phyloP scores from a whole-genome alignment of 192 early-diverging fungal species.

The Coemansia sp. region DNA sequence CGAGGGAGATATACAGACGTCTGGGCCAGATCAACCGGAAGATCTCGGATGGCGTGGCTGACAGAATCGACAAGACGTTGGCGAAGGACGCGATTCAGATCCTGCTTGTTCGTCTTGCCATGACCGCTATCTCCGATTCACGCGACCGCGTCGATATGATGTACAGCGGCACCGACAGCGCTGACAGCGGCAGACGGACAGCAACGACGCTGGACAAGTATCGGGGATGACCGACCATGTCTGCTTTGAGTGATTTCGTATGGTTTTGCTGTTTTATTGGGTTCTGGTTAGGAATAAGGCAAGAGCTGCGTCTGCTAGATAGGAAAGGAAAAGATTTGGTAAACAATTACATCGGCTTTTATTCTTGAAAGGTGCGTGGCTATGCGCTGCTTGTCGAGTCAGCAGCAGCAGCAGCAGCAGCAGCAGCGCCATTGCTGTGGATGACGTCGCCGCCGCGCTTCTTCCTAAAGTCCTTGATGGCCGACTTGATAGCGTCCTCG shows the following conservation, averaged over 20 bases:
- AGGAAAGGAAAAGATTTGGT: background rate
- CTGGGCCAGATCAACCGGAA: slow-evolving; percentile 26
- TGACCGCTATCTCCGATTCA: slow-evolving; percentile 26
- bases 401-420: slow-evolving; percentile 4
- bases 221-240: background rate
- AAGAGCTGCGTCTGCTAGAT: background rate
- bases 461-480: slow-evolving; percentile 93
- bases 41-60: slow-evolving; percentile 39
- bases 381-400: background rate
- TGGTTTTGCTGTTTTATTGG: background rate
- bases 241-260: background rate
- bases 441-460: slow-evolving; percentile 65
- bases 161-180: slow-evolving; percentile 4
- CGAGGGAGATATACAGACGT: slow-evolving; percentile 15
- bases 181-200: background rate
- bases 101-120: slow-evolving; percentile 27
- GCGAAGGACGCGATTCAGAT: slow-evolving; percentile 51
- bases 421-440: slow-evolving; percentile 14
- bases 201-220: background rate
- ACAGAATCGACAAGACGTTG: slow-evolving; percentile 40
- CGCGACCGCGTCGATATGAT: background rate
- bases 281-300: background rate
- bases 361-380: background rate
- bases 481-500: slow-evolving; percentile 98
- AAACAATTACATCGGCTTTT: background rate